These are phyloP conservation scores for Galerina sulciceps DNA, from an alignment of 768 basidiomycete species.

Conservation along the genomic window DNA sequence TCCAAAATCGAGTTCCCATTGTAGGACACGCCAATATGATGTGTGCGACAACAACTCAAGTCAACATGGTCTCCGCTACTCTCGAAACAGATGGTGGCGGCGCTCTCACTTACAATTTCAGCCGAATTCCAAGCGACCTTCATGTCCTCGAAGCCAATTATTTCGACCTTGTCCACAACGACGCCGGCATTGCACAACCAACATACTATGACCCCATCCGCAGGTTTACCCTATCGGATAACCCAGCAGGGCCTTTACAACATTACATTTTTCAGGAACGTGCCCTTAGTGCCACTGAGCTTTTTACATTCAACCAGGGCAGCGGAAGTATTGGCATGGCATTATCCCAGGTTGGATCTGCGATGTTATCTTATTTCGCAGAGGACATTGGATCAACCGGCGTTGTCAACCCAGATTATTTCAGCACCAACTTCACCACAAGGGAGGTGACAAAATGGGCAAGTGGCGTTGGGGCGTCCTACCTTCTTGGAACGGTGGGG, in stretches of 20 bases:
- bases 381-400: background rate
- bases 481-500: background rate
- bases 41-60: slow-evolving; percentile 6
- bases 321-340: background rate
- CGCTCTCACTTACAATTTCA: background rate
- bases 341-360: background rate
- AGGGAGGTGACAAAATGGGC: background rate
- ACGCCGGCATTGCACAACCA: background rate
- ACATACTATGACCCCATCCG: background rate
- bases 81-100: slow-evolving; percentile 1
- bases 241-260: background rate
- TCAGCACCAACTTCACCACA: background rate
- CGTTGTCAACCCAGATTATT: background rate
- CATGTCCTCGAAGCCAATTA: background rate
- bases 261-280: slow-evolving; percentile 4
- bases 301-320: background rate
- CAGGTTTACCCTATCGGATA: slow-evolving; percentile 2
- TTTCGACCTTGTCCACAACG: background rate
- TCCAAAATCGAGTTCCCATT: background rate
- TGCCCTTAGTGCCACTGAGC: background rate
- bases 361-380: background rate
- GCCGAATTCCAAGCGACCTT: background rate
- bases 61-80: slow-evolving; percentile 5
- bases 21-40: background rate
- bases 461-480: background rate